Evolutionary conservation across 1,139 yeast genomes (phyloP), one percentile per base, ranked within the genome.

Genomic region (Schwanniomyces etchellsii): DNA sequence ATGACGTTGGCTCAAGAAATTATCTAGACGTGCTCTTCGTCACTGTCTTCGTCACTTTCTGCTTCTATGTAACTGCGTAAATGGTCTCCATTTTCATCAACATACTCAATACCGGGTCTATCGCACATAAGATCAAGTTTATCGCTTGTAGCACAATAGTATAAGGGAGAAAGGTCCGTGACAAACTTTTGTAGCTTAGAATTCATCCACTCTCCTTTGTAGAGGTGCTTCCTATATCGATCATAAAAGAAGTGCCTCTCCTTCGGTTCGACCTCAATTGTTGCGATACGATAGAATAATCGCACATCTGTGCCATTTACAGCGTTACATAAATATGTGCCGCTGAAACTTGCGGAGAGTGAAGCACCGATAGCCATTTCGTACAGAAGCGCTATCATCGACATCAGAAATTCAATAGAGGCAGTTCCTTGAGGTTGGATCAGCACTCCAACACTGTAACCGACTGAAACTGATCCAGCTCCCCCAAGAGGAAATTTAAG

Each of bases 101-200:
- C 22, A 16, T 22, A 34, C n/a, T 34, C 36, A 6, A 30, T 24
- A 4, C 34, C 36, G 11, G 32, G 29, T 17, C 24, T 21, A 10
- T 38, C 39, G 24, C 55, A 50, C 9, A 28, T 30, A 18, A 50
- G 35, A 26, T 48, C 47, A 27, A 42, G 24, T 14, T 33, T 30
- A 24, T 43, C 44, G 9, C 32, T 43, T 4, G 52, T 43, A 5
- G 32, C 47, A 36, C 55, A 50, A 31, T 30, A 39, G 36, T 35
- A 48, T 11, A 33, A 36, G 0, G 54, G 50, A 1, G 36, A 25
- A 14, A 31, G 5, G 22, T 40, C 42, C 9, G 42, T 29, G 11
- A 47, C 22, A 21, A 29, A 35, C 29, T 37, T 44, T 14, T 34
- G 24, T 4, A 26, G 12, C 5, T 33, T 35, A 21, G 38, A 16